phyloP scores from a whole-genome alignment of 164 flowering plant species.

The Warburgia ugandensis region DNA sequence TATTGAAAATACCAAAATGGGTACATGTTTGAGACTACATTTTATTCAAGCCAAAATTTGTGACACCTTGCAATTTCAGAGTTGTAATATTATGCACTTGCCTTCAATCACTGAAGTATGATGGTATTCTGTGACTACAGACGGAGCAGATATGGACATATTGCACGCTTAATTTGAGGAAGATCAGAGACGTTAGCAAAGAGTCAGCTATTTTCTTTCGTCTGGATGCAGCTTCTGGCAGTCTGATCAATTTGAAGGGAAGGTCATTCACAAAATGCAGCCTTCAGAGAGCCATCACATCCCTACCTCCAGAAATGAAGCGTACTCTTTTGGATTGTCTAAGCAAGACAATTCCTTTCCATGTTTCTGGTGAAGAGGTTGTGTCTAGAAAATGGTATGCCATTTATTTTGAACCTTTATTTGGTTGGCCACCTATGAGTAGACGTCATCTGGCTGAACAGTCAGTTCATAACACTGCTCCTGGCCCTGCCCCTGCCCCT shows the following conservation, averaged over 20 bases:
- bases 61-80: background rate
- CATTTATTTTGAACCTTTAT: slow-evolving; percentile 25
- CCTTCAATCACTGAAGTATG: background rate
- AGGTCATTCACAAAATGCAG: slow-evolving; percentile 19
- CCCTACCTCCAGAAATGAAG: slow-evolving; percentile 37
- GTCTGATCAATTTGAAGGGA: slow-evolving; percentile 12
- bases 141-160: slow-evolving; percentile 40
- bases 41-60: too few relatives aligned
- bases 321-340: slow-evolving; percentile 48
- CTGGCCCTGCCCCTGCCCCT: slow-evolving; percentile 14
- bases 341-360: slow-evolving; percentile 22
- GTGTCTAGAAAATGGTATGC: slow-evolving; percentile 28
- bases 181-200: slow-evolving; percentile 26
- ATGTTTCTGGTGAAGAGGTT: slow-evolving; percentile 35
- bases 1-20: background rate
- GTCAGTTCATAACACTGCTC: slow-evolving; percentile 11
- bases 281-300: slow-evolving; percentile 24
- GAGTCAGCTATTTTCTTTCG: slow-evolving; percentile 19
- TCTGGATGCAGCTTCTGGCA: slow-evolving; percentile 17
- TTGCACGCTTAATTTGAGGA: slow-evolving; percentile 37
- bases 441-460: slow-evolving; percentile 26
- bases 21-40: too few relatives aligned
- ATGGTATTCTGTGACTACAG: slow-evolving; percentile 24
- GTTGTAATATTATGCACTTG: background rate
- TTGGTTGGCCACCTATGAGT: slow-evolving; percentile 19